These are phyloP conservation scores for Amanita thiersii DNA, from an alignment of 768 basidiomycete genomes.

Conservation along the genomic window DNA sequence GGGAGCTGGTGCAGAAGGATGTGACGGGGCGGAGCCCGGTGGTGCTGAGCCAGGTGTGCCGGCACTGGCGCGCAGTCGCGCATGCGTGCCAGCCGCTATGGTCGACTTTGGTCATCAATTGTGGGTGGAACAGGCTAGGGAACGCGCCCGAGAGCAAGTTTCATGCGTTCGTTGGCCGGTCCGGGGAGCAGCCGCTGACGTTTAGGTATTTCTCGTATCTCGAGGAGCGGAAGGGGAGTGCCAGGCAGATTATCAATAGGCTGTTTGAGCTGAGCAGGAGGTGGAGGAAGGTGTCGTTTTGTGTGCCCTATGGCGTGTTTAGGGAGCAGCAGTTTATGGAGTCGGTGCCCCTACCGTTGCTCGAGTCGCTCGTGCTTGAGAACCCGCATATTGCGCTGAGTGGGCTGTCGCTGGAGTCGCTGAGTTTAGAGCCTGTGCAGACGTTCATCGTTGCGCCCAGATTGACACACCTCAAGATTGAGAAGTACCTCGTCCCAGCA, in stretches of 20 bases:
- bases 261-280: neutral
- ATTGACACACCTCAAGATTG: neutral
- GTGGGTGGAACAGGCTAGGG: neutral
- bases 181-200: slow-evolving; percentile 1
- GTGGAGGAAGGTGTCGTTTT: slow-evolving; percentile 1
- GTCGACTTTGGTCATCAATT: neutral
- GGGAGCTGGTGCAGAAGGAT: neutral
- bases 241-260: neutral
- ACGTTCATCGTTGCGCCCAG: neutral
- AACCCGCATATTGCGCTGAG: neutral
- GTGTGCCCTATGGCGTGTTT: neutral
- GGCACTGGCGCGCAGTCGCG: slow-evolving; percentile 4
- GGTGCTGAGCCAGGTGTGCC: slow-evolving; percentile 3
- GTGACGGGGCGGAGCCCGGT: neutral
- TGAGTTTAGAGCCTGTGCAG: neutral
- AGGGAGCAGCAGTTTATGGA: neutral
- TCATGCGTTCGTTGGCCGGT: neutral
- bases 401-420: neutral
- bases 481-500: slow-evolving; percentile 3
- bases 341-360: neutral
- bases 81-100: slow-evolving; percentile 1
- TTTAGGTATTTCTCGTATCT: slow-evolving; percentile 1
- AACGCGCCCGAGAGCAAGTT: neutral
- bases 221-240: neutral
- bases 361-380: slow-evolving; percentile 5